A percentile compares a stretch with the other conserved stretches of the same genome.
These are phyloP conservation scores for Russula emetica DNA, from an alignment of 768 basidiomycete species.

Conservation along the genomic window DNA sequence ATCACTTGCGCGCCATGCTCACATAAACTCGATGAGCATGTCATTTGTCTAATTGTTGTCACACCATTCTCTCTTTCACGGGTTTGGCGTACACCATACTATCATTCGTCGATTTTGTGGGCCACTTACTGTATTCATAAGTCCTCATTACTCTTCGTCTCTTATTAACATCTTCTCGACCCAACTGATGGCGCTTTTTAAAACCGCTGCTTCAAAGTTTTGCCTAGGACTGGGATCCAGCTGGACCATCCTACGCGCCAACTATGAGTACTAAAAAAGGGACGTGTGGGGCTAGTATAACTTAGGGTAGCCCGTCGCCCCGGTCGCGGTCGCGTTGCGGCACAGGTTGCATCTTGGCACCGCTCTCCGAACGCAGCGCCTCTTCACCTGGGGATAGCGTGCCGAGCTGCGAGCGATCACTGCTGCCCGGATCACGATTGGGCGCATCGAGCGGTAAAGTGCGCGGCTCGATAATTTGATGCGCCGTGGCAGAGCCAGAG, in stretches of 20 bases:
- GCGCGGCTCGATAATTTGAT: not conserved
- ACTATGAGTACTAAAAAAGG: not conserved
- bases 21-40: not conserved
- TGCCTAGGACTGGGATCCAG: not conserved
- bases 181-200: not conserved
- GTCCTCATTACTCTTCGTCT: too few relatives aligned
- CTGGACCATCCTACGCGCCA: not conserved
- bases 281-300: not conserved
- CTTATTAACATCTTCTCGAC: not conserved
- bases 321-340: constrained; percentile 19
- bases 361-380: constrained; percentile 8
- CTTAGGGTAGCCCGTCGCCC: constrained; percentile 17
- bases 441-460: constrained; percentile 1
- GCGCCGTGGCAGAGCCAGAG: not conserved
- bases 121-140: not conserved
- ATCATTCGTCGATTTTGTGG: not conserved
- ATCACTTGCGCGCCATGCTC: not conserved
- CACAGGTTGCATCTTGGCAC: constrained; percentile 14
- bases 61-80: too few relatives aligned
- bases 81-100: not conserved
- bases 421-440: not conserved
- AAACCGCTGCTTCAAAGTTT: not conserved
- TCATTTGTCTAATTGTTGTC: not conserved
- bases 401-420: constrained; percentile 12
- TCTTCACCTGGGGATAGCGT: not conserved